Base-by-base conservation (phyloP, 2,329 filamentous ascomycete genomes). In the Calycina marina region DNA sequence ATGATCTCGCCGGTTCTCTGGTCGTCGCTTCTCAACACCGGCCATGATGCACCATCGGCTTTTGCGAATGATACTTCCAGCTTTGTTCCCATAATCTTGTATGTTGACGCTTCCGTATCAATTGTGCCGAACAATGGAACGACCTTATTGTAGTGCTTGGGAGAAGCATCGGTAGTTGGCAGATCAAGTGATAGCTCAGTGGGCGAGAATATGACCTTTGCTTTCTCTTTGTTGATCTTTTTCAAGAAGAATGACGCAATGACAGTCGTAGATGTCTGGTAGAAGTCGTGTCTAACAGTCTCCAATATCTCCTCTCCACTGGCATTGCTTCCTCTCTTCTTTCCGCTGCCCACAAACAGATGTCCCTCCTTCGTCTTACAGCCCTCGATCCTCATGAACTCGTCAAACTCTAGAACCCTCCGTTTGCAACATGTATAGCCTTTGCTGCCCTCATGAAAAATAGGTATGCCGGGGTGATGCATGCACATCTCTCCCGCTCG, bases 381-480 rank as follows among this genome's bases (percentile, higher is more conserved):
- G 1, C 90, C 90, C 47, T 81, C 75, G 38, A 98, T 88, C 58
- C 82, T 90, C 76, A 98, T 76, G 59, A 98, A 98, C 57, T 96
- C 79, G 55, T 98, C 86, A 56, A 98, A 98, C 53, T 98, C 90
- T 37, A 98, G 61, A 36, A 98, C 90, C 22, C 85, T 71, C 48
- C 84, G 68, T 69, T 96, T 96, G 62, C 90, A 98, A 64, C 90
- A 98, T 38, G 76, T 85, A 67, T 90, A 98, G 1, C 90, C 90
- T 63, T 98, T 98, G 60, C 83, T 93, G 20, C 90, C 90, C 62
- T 98, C 90, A 56, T 98, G 90, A 61, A 98, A 98, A 44, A 98
- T 77, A 14, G 90, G 83, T 14, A 69, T 72, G 4, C 90, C 90
- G 0, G 90, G 86, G 57, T 98, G 90, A 51, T 93, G 77, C 28